These are phyloP conservation scores for Fagus crenata DNA, from an alignment of 306 rosid genomes.

Conservation along the genomic window DNA sequence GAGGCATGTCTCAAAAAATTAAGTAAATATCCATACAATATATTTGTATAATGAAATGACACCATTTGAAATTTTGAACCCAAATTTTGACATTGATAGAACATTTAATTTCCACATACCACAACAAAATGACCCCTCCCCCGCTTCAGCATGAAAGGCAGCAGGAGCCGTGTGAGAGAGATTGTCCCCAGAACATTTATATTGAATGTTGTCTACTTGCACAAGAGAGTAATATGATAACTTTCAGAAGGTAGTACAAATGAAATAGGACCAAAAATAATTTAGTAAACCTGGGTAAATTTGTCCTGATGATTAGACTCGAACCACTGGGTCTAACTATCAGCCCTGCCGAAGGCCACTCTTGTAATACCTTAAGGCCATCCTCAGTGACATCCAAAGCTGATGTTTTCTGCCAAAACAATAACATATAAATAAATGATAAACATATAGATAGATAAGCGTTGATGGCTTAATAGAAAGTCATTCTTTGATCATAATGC, in stretches of 20 bases:
- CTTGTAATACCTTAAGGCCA: slow-evolving; percentile 65
- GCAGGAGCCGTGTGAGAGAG: slow-evolving; percentile 72
- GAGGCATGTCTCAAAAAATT: slow-evolving; percentile 23
- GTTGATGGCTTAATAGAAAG: too few relatives aligned
- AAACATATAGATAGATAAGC: background rate
- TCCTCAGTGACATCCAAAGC: slow-evolving; percentile 75
- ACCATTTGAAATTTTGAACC: background rate
- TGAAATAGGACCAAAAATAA: background rate
- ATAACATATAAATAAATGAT: background rate
- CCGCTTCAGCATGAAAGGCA: slow-evolving; percentile 84
- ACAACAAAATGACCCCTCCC: slow-evolving; percentile 96
- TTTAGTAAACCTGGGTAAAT: background rate
- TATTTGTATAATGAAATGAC: background rate
- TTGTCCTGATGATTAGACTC: background rate
- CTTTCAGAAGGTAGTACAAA: slow-evolving; percentile 18
- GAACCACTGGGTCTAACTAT: slow-evolving; percentile 2
- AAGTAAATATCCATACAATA: slow-evolving; percentile 18
- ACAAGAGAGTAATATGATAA: slow-evolving; percentile 22
- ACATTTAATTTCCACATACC: slow-evolving; percentile 52
- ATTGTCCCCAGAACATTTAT: slow-evolving; percentile 94
- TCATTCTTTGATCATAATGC: too few relatives aligned
- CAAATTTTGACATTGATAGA: slow-evolving; percentile 16
- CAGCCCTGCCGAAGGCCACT: slow-evolving; percentile 12
- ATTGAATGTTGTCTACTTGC: slow-evolving; percentile 67
- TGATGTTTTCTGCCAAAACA: slow-evolving; percentile 65